A percentile compares a stretch with the other conserved stretches of the same genome.
Evolutionary conservation across 2,329 filamentous ascomycete genomes (phyloP).

Genomic region (Arthrobotrys pseudoclavata): DNA sequence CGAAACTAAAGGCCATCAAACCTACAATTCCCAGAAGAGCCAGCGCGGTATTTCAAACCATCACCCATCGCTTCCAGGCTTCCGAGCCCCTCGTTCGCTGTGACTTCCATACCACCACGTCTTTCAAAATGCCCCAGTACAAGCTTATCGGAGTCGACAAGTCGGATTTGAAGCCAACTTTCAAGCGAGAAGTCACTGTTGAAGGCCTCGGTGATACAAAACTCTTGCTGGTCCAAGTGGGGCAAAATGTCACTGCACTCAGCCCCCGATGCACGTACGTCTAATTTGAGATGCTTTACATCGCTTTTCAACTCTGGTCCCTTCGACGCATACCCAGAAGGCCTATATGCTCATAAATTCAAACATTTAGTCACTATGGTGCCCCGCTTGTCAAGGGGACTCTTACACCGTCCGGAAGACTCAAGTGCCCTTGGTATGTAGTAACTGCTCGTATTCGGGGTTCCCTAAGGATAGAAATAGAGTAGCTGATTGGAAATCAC

Average conservation of each 20-base stretch:
- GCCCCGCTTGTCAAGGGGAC: slow-evolving; percentile 90
- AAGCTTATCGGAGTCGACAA: slow-evolving; percentile 78
- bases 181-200: slow-evolving; percentile 90
- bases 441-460: neutral
- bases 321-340: neutral
- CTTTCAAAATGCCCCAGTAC: slow-evolving; percentile 39
- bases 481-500: neutral
- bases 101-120: neutral
- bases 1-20: too few species aligned
- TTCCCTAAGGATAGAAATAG: neutral
- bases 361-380: slow-evolving; percentile 80
- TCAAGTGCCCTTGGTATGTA: slow-evolving; percentile 97
- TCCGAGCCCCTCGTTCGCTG: neutral
- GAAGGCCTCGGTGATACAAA: slow-evolving; percentile 90
- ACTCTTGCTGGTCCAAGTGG: slow-evolving; percentile 84
- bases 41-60: too few species aligned
- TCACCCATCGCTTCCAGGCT: neutral
- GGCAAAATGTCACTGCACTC: slow-evolving; percentile 81
- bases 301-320: neutral
- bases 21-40: too few species aligned
- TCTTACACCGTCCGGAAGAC: slow-evolving; percentile 81
- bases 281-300: neutral
- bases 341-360: neutral
- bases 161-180: slow-evolving; percentile 79
- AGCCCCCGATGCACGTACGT: slow-evolving; percentile 79